Evolutionary conservation across 805 yeast genomes (phyloP).

Genomic region (Monosporozyma yasuniensis): DNA sequence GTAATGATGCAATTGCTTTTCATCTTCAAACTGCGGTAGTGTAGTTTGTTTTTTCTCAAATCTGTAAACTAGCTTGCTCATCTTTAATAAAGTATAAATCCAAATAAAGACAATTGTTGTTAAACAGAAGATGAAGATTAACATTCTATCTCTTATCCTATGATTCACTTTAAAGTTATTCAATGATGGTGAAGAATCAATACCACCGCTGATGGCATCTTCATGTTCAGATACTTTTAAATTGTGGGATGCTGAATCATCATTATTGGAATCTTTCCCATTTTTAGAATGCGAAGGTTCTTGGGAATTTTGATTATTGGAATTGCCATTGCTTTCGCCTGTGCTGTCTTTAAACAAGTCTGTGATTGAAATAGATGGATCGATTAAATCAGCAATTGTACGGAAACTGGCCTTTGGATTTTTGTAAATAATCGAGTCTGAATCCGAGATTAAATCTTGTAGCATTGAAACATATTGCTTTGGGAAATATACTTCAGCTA

Average conservation of each 20-base stretch:
- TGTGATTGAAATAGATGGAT: conserved; percentile 32
- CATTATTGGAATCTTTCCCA: background rate
- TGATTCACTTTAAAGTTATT: background rate
- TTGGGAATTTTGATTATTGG: background rate
- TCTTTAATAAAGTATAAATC: conserved; percentile 2
- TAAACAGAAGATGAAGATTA: background rate
- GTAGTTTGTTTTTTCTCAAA: background rate
- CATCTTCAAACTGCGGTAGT: background rate
- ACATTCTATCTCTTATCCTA: conserved; percentile 2
- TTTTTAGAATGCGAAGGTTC: background rate
- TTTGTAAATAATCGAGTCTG: conserved; percentile 47
- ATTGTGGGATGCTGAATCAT: background rate
- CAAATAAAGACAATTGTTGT: conserved; percentile 4
- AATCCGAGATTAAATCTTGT: conserved; percentile 42
- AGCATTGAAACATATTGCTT: conserved; percentile 39
- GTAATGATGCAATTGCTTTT: background rate
- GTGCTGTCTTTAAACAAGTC: conserved; percentile 10
- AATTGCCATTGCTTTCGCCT: background rate
- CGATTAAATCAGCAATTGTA: conserved; percentile 61
- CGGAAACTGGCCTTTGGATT: conserved; percentile 47
- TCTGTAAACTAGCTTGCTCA: background rate
- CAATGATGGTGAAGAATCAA: conserved; percentile 1
- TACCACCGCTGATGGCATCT: background rate
- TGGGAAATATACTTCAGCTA: conserved; percentile 84
- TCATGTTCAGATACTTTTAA: background rate